These are phyloP conservation scores for Gymnopilus dilepis DNA, from an alignment of 768 basidiomycete species.

Conservation along the genomic window DNA sequence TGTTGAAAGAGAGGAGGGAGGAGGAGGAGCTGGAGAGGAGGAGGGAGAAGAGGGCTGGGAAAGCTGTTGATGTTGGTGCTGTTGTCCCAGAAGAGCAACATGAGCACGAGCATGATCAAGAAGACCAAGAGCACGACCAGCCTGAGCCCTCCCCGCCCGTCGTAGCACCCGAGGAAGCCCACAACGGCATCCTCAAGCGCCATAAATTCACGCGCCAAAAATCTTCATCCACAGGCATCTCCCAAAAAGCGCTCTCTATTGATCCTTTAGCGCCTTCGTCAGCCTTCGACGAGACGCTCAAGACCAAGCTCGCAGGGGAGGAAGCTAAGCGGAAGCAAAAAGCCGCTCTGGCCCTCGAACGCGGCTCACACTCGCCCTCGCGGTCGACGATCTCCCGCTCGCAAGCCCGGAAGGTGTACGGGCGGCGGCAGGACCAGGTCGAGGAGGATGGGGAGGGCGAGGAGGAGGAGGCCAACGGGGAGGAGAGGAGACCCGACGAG, in stretches of 20 bases:
- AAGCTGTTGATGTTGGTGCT: slow-evolving; percentile 32
- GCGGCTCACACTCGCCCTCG: slow-evolving; percentile 12
- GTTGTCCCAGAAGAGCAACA: slow-evolving; percentile 12
- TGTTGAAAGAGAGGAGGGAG: slow-evolving; percentile 57
- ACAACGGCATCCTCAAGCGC: slow-evolving; percentile 25
- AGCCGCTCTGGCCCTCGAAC: slow-evolving; percentile 26
- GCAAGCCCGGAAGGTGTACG: background rate
- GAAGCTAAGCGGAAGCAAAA: slow-evolving; percentile 31
- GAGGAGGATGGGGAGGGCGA: slow-evolving; percentile 8
- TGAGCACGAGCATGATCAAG: slow-evolving; percentile 9
- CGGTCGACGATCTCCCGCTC: background rate
- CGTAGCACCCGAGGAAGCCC: slow-evolving; percentile 26
- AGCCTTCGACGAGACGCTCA: slow-evolving; percentile 83
- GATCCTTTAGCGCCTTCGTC: slow-evolving; percentile 86
- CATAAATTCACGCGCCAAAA: slow-evolving; percentile 39
- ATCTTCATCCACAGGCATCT: slow-evolving; percentile 25
- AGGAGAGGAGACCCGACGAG: slow-evolving; percentile 43
- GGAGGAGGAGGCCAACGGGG: slow-evolving; percentile 17
- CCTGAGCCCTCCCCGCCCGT: background rate
- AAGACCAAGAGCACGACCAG: slow-evolving; percentile 11
- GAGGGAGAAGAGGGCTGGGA: slow-evolving; percentile 29
- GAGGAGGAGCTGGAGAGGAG: slow-evolving; percentile 33
- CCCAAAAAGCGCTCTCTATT: slow-evolving; percentile 60
- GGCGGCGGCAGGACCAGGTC: background rate
- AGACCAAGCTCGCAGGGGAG: slow-evolving; percentile 62